These are phyloP conservation scores for Silene coronaria DNA, from an alignment of 179 eudicot species.

Conservation along the genomic window DNA sequence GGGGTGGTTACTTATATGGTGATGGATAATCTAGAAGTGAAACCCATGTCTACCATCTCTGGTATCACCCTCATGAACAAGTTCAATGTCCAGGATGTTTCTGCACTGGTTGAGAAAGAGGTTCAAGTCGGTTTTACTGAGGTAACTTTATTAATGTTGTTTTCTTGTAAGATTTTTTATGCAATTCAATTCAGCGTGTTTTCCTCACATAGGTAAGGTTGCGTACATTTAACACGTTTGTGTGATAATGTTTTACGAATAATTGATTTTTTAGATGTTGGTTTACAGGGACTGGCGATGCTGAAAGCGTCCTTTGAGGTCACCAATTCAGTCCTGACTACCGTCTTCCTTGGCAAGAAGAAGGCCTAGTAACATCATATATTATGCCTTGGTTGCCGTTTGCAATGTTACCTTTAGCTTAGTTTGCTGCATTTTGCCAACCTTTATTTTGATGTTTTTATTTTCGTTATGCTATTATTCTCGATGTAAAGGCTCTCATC, in stretches of 20 bases:
- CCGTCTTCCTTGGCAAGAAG: conserved; percentile 7
- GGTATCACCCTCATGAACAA: conserved; percentile 24
- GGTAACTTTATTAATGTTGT: too few relatives aligned
- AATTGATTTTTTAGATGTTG: too few relatives aligned
- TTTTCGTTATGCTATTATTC: neutral
- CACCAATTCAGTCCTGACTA: conserved; percentile 13
- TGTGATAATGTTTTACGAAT: too few relatives aligned
- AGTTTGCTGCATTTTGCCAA: neutral
- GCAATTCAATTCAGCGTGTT: too few relatives aligned
- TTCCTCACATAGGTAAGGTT: too few relatives aligned
- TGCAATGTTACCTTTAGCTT: neutral
- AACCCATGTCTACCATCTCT: conserved; percentile 29
- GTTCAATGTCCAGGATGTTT: conserved; percentile 26
- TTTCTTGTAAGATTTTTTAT: too few relatives aligned
- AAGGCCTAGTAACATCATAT: neutral
- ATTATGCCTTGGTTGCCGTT: neutral
- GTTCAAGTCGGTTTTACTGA: conserved; percentile 24
- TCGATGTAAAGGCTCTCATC: neutral
- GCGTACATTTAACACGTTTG: too few relatives aligned
- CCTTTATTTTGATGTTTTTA: neutral
- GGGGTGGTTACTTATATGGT: conserved; percentile 34
- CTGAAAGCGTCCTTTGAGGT: conserved; percentile 28
- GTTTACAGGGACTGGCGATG: conserved; percentile 12
- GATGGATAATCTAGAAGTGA: conserved; percentile 32
- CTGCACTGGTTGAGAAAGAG: conserved; percentile 21